Evolutionary conservation across 2,329 filamentous ascomycete species (phyloP), one percentile per base, ranked within the genome.

Genomic region (Colletotrichum sp.): DNA sequence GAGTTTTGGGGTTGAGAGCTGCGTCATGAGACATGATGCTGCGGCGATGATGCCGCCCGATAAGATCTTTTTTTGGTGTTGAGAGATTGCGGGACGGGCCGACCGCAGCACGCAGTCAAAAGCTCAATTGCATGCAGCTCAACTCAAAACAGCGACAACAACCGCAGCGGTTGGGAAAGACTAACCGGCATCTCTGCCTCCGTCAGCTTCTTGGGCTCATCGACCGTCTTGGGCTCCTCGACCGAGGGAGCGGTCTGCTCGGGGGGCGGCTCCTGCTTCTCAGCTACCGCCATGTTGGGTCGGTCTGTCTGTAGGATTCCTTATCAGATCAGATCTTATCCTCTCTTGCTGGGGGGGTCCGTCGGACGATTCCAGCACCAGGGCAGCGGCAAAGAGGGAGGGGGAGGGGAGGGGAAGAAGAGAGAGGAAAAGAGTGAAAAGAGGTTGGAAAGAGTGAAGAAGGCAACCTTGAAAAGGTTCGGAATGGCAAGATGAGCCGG

Each of bases 131-230:
- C 16, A 28, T 24, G 55, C 66, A 62, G 57, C 68, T 3, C 68
- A 70, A 59, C 66, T 44, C 59, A 24, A 21, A 15, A 52, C 44
- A 52, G 44, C 44, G 44, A 52, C n/a, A 52, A 52, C 44, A 52
- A 1, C n/a, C 2, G n/a, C 44, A 28, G n/a, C 66, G 3, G 7
- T 18, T 64, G 44, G 72, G 68, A 66, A 71, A 62, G 72, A 75
- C 72, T 71, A 66, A 75, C 72, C 72, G 72, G 59, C 72, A 74
- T 26, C 49, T 71, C 68, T 21, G 62, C n/a, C 72, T 65, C 60
- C 12, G 18, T 52, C 60, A 65, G 13, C 67, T 71, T 75, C 36
- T 65, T 52, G 68, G 44, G 18, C 26, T 75, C 49, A 12, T 71
- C 68, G 52, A 36, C 68, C 13, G 52, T 75, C 36, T 65, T 52